phyloP scores from a whole-genome alignment of 805 yeast species.

The Kuraishia hungarica region DNA sequence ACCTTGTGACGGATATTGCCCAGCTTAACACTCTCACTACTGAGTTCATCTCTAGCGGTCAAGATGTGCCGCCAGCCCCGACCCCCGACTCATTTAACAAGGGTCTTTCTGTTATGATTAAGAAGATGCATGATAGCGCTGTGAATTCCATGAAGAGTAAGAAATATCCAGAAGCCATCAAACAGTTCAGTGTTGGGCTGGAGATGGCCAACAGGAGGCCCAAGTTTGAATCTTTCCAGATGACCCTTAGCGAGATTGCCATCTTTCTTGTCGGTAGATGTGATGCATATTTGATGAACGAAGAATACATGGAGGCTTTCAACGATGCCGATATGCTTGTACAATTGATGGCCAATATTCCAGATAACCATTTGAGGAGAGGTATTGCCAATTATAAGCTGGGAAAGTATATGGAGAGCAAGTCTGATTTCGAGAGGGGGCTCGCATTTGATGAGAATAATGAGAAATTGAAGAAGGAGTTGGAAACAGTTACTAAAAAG shows the following conservation, averaged over 20 bases:
- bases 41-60: slow-evolving; percentile 35
- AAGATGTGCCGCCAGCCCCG: slow-evolving; percentile 47
- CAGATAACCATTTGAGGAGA: slow-evolving; percentile 67
- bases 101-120: slow-evolving; percentile 48
- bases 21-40: slow-evolving; percentile 25
- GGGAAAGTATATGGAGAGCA: slow-evolving; percentile 54
- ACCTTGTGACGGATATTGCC: slow-evolving; percentile 19
- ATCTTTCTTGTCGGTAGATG: slow-evolving; percentile 63
- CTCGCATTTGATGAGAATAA: slow-evolving; percentile 53
- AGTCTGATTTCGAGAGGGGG: slow-evolving; percentile 66
- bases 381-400: slow-evolving; percentile 56
- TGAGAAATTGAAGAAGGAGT: slow-evolving; percentile 37
- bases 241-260: slow-evolving; percentile 60
- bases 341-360: slow-evolving; percentile 46
- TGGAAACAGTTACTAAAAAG: slow-evolving; percentile 34
- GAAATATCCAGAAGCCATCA: slow-evolving; percentile 51
- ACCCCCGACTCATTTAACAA: slow-evolving; percentile 47
- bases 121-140: slow-evolving; percentile 59
- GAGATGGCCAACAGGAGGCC: slow-evolving; percentile 62
- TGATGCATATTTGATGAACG: slow-evolving; percentile 53
- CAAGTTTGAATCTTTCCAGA: slow-evolving; percentile 67
- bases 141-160: slow-evolving; percentile 45
- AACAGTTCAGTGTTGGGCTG: slow-evolving; percentile 56
- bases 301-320: slow-evolving; percentile 48
- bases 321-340: slow-evolving; percentile 63